Evolutionary conservation across 2,329 filamentous ascomycete species (phyloP).

Genomic region (Monascus ruber): DNA sequence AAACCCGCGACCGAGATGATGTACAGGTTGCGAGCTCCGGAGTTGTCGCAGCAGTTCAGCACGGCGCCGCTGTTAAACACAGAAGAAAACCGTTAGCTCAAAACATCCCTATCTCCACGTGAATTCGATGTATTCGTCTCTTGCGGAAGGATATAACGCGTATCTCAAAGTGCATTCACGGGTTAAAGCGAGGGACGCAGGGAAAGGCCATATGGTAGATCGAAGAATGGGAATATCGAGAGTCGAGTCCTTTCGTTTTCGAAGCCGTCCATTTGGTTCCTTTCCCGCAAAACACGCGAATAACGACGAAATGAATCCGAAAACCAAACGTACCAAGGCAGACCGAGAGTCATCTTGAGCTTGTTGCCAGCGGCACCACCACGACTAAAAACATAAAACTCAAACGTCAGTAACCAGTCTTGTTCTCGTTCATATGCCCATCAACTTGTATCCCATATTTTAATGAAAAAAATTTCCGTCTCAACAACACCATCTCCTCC

Average conservation of each 20-base stretch:
- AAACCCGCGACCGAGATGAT: conserved; percentile 99
- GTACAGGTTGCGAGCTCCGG: conserved; percentile 96
- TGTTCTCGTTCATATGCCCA: neutral
- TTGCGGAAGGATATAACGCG: too few relatives aligned
- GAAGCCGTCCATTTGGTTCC: neutral
- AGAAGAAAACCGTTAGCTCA: conserved; percentile 9
- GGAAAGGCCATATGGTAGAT: too few relatives aligned
- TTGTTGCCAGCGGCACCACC: conserved; percentile 98
- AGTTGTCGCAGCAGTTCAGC: conserved; percentile 99
- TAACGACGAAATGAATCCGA: conserved; percentile 1
- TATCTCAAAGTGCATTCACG: too few relatives aligned
- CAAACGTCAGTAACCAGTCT: conserved; percentile 11
- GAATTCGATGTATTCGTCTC: too few relatives aligned
- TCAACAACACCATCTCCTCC: too few relatives aligned
- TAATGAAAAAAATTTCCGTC: too few relatives aligned
- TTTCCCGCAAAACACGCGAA: neutral
- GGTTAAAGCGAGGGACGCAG: too few relatives aligned
- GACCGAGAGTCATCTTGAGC: conserved; percentile 99
- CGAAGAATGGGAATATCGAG: too few relatives aligned
- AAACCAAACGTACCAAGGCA: conserved; percentile 76
- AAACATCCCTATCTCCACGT: too few relatives aligned
- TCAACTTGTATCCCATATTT: too few relatives aligned
- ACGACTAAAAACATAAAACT: conserved; percentile 36
- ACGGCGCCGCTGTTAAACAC: conserved; percentile 67
- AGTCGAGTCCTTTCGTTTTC: too few relatives aligned